phyloP scores from a whole-genome alignment of 1,284 basidiomycete genomes.

The Baeospora myosura region DNA sequence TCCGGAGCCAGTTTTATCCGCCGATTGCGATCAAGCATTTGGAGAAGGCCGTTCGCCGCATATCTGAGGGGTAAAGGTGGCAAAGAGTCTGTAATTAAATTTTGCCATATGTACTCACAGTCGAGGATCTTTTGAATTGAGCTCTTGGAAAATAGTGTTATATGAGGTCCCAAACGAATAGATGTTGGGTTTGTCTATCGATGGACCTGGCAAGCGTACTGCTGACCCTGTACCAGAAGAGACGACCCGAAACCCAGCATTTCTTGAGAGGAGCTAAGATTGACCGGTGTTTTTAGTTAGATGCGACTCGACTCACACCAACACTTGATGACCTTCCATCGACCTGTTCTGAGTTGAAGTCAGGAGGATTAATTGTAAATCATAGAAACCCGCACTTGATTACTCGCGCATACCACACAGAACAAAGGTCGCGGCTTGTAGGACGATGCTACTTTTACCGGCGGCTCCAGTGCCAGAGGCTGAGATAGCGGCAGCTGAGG shows the following conservation, averaged over 20 bases:
- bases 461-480: neutral
- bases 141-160: constrained; percentile 90
- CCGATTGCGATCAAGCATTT: constrained; percentile 96
- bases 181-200: constrained; percentile 97
- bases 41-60: constrained; percentile 91
- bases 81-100: constrained; percentile 4
- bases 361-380: constrained; percentile 10
- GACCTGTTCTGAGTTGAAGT: constrained; percentile 76
- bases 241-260: constrained; percentile 86
- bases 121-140: constrained; percentile 79
- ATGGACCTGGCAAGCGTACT: constrained; percentile 91
- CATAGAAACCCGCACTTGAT: constrained; percentile 59
- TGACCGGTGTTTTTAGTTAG: too few relatives aligned
- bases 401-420: constrained; percentile 97
- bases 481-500: constrained; percentile 12
- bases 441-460: neutral
- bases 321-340: constrained; percentile 95
- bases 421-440: constrained; percentile 50
- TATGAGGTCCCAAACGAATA: constrained; percentile 99
- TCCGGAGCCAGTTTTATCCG: constrained; percentile 91
- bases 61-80: constrained; percentile 49
- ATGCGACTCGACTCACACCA: too few relatives aligned
- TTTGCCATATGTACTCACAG: constrained; percentile 58
- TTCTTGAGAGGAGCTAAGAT: too few relatives aligned
- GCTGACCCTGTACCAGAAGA: constrained; percentile 96